phyloP scores from a whole-genome alignment of 78 protist genomes.

The Dictyostelium discoideum region dicty_2.7 NC_007090.3:2985501-2986000 shows the following conservation, averaged over 20 bases:
- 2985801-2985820: conserved; percentile 95
- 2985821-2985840: conserved; percentile 93
- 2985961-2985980: conserved; percentile 87
- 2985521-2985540: conserved; percentile 97
- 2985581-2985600: conserved; percentile 96
- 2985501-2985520: conserved; percentile 88
- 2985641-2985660: conserved; percentile 99
- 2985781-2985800: conserved; percentile 94
- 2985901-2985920: conserved; percentile 99
- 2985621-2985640: conserved; percentile 99
- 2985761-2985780: conserved; percentile 85
- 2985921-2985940: conserved; percentile 98
- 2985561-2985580: conserved; percentile 92
- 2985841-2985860: conserved; percentile 94
- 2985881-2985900: conserved; percentile 93
- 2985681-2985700: conserved; percentile 98
- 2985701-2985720: conserved; percentile 88
- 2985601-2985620: conserved; percentile 98
- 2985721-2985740: conserved; percentile 98
- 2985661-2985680: conserved; percentile 97
- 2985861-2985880: conserved; percentile 91
- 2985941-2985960: conserved; percentile 82
- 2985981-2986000: conserved; percentile 94
- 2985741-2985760: conserved; percentile 99
- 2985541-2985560: conserved; percentile 97